These are phyloP conservation scores for Haberlea rhodopensis DNA, from an alignment of 257 asterid genomes.

Conservation along the genomic window DNA sequence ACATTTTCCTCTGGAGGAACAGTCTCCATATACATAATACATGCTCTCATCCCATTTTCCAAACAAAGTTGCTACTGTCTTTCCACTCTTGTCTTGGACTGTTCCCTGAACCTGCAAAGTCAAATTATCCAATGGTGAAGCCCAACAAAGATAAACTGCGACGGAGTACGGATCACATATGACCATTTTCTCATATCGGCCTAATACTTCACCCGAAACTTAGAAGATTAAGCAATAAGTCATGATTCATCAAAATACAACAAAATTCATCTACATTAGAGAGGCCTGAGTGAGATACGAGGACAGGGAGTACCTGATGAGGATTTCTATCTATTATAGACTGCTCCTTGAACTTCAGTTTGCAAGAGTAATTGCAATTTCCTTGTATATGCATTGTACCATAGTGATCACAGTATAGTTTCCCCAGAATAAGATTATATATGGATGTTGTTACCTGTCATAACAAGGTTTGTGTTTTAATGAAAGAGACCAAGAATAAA, in stretches of 20 bases:
- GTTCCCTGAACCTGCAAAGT: slow-evolving; percentile 81
- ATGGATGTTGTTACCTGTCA: slow-evolving; percentile 90
- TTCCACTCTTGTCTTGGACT: slow-evolving; percentile 81
- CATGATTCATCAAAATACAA: neutral
- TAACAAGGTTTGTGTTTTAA: slow-evolving; percentile 20
- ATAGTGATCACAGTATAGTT: too few species aligned
- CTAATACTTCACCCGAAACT: neutral
- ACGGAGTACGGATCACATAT: too few species aligned
- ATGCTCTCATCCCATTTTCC: slow-evolving; percentile 98
- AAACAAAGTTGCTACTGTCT: slow-evolving; percentile 71
- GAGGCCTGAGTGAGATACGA: slow-evolving; percentile 12
- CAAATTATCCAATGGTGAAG: slow-evolving; percentile 22
- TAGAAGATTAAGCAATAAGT: neutral
- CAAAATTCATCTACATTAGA: slow-evolving; percentile 9
- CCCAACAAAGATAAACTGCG: too few species aligned
- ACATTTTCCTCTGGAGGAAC: slow-evolving; percentile 54
- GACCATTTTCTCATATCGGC: neutral
- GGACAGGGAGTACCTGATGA: slow-evolving; percentile 68
- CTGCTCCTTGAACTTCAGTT: too few species aligned
- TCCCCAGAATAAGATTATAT: too few species aligned
- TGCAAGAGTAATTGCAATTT: too few species aligned
- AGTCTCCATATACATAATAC: slow-evolving; percentile 75
- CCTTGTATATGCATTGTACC: too few species aligned
- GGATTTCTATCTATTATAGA: slow-evolving; percentile 93
- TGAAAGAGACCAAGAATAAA: slow-evolving; percentile 19